phyloP scores from a whole-genome alignment of 176 grass and related monocot species.

The Echinochloa phyllopogon region DNA sequence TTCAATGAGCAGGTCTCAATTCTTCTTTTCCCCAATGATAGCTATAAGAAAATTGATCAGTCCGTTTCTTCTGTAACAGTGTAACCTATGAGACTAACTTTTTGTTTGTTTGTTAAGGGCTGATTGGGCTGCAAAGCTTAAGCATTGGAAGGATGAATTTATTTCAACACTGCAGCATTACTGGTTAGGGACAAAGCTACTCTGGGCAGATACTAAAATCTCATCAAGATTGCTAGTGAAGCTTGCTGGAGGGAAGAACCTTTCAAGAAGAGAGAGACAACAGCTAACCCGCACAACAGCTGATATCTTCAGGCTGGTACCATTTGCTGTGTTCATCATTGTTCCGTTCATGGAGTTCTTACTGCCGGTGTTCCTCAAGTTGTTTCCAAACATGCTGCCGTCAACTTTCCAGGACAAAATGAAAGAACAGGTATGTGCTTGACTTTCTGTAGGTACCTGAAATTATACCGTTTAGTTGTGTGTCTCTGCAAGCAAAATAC shows the following conservation, averaged over 20 bases:
- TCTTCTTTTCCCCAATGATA: slow-evolving; percentile 26
- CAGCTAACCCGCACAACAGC: slow-evolving; percentile 73
- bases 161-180: slow-evolving; percentile 75
- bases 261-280: slow-evolving; percentile 77
- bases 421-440: slow-evolving; percentile 68
- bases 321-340: slow-evolving; percentile 81
- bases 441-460: slow-evolving; percentile 1
- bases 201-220: slow-evolving; percentile 80
- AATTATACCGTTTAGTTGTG: slow-evolving; percentile 19
- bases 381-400: slow-evolving; percentile 94
- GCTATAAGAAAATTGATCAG: slow-evolving; percentile 24
- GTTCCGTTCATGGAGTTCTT: slow-evolving; percentile 95
- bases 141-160: slow-evolving; percentile 85
- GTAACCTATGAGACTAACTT: slow-evolving; percentile 11
- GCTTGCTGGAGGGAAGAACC: slow-evolving; percentile 67
- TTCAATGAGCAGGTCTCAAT: slow-evolving; percentile 93
- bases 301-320: slow-evolving; percentile 85
- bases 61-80: slow-evolving; percentile 6
- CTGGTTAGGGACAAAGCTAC: slow-evolving; percentile 83
- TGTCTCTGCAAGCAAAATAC: slow-evolving; percentile 7
- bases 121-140: slow-evolving; percentile 69
- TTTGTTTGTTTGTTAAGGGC: slow-evolving; percentile 47
- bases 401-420: slow-evolving; percentile 95
- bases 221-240: slow-evolving; percentile 81
- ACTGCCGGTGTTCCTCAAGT: slow-evolving; percentile 79